A percentile compares a stretch with the other conserved stretches of the same genome.
Evolutionary conservation across 2,329 filamentous ascomycete species (phyloP).

Genomic region (Alternaria gaisen): DNA sequence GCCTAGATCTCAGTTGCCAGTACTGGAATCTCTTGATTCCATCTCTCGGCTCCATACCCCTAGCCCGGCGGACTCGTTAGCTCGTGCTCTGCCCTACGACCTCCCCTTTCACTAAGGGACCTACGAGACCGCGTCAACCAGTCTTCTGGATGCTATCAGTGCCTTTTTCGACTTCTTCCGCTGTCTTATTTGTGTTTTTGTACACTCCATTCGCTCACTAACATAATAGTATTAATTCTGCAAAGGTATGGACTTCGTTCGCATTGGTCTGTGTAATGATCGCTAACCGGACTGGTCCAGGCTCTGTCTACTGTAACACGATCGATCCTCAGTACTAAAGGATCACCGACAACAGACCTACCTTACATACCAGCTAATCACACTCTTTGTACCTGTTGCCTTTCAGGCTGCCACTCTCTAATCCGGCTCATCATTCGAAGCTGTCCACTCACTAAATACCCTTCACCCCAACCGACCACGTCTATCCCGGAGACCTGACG

Average conservation of each 20-base stretch:
- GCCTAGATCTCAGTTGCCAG: constrained; percentile 49
- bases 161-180: constrained; percentile 44
- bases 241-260: constrained; percentile 53
- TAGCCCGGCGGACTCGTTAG: constrained; percentile 61
- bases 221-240: constrained; percentile 60
- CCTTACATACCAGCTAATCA: constrained; percentile 65
- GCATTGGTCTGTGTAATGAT: constrained; percentile 16
- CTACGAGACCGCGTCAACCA: constrained; percentile 47
- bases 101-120: constrained; percentile 48
- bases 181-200: constrained; percentile 45
- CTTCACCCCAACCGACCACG: constrained; percentile 30
- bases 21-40: constrained; percentile 55
- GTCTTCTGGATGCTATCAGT: constrained; percentile 56
- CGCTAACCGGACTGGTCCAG: constrained; percentile 41
- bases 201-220: constrained; percentile 51
- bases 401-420: constrained; percentile 62
- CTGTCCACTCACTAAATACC: constrained; percentile 53
- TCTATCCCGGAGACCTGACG: constrained; percentile 57
- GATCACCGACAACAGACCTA: constrained; percentile 47
- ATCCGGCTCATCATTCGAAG: constrained; percentile 50
- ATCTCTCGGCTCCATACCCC: constrained; percentile 53
- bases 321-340: constrained; percentile 48
- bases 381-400: constrained; percentile 61
- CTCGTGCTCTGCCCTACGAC: constrained; percentile 59
- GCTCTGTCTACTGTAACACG: constrained; percentile 42